Evolutionary conservation across 2,329 filamentous ascomycete genomes (phyloP).

Genomic region (Epicoccum sorghinum): DNA sequence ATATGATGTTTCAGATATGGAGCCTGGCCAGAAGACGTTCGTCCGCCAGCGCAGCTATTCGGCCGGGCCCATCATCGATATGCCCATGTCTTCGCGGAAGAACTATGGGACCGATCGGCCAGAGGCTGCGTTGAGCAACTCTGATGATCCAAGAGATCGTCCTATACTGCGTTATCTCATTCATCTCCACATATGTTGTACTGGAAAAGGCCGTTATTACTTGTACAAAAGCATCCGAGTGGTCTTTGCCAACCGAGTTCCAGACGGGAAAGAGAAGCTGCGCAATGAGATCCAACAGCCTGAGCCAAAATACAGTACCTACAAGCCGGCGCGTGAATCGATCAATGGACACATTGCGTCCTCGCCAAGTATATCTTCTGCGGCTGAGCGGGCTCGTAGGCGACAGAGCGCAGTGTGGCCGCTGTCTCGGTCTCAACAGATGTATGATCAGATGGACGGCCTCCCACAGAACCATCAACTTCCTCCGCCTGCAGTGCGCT

Average conservation of each 20-base stretch:
- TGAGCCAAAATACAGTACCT: conserved; percentile 83
- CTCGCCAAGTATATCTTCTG: conserved; percentile 27
- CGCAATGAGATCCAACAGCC: conserved; percentile 88
- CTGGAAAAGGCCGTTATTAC: conserved; percentile 81
- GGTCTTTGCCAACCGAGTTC: conserved; percentile 95
- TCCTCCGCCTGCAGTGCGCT: conserved; percentile 41
- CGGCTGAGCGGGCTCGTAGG: conserved; percentile 33
- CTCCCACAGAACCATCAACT: conserved; percentile 31
- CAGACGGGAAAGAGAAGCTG: conserved; percentile 91
- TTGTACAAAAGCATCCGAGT: conserved; percentile 91
- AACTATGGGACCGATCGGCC: conserved; percentile 60
- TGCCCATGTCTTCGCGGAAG: conserved; percentile 57
- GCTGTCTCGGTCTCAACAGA: conserved; percentile 35
- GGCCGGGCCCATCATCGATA: conserved; percentile 80
- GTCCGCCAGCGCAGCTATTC: conserved; percentile 94
- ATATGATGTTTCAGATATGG: conserved; percentile 92
- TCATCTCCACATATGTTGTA: conserved; percentile 91
- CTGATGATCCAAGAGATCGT: conserved; percentile 62
- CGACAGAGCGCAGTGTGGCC: conserved; percentile 43
- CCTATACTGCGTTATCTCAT: conserved; percentile 87
- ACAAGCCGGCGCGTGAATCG: conserved; percentile 68
- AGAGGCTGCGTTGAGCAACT: conserved; percentile 58
- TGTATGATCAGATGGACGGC: conserved; percentile 35
- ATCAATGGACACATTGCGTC: conserved; percentile 29
- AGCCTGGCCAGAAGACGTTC: conserved; percentile 92